Evolutionary conservation across 768 basidiomycete genomes (phyloP).

Genomic region (Suillus placidus): DNA sequence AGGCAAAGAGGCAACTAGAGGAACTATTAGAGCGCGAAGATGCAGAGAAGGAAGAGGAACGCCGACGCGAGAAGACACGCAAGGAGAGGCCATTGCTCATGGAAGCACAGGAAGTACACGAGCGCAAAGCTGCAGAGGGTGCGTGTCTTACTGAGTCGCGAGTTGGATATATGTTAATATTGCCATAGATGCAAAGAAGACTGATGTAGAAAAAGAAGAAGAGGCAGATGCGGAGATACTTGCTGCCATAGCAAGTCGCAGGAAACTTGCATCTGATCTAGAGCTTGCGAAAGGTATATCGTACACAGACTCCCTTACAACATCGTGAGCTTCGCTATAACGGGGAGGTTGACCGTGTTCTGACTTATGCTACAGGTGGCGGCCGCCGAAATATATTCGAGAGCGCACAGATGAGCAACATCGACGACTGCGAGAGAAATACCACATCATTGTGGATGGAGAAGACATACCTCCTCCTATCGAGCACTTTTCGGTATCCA

Average conservation of each 20-base stretch:
- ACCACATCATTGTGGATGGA: conserved; percentile 94
- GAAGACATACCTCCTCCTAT: conserved; percentile 94
- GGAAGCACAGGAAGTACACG: conserved; percentile 95
- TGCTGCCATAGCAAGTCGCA: conserved; percentile 86
- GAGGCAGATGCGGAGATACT: conserved; percentile 92
- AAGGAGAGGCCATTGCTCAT: conserved; percentile 86
- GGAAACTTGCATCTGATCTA: conserved; percentile 89
- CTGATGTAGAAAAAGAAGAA: conserved; percentile 79
- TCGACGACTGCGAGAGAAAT: conserved; percentile 79
- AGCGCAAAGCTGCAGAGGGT: conserved; percentile 82
- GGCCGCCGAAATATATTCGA: conserved; percentile 81
- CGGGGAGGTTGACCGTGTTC: background rate
- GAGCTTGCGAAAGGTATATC: conserved; percentile 92
- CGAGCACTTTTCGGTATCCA: conserved; percentile 74
- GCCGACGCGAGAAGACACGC: conserved; percentile 69
- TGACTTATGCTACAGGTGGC: conserved; percentile 64
- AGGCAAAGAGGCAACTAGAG: conserved; percentile 50
- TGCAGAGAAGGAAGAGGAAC: conserved; percentile 79
- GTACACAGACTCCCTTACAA: conserved; percentile 84
- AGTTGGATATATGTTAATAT: conserved; percentile 20
- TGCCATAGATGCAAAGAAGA: conserved; percentile 78
- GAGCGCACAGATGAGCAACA: conserved; percentile 71
- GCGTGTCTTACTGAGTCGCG: conserved; percentile 16
- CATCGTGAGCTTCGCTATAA: conserved; percentile 57
- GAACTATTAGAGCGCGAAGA: conserved; percentile 67